Percentiles rank a stretch among this genome's conserved stretches.
Conservation (phyloP, 208 protist species). For the Naegleria lovaniensis region DNA sequence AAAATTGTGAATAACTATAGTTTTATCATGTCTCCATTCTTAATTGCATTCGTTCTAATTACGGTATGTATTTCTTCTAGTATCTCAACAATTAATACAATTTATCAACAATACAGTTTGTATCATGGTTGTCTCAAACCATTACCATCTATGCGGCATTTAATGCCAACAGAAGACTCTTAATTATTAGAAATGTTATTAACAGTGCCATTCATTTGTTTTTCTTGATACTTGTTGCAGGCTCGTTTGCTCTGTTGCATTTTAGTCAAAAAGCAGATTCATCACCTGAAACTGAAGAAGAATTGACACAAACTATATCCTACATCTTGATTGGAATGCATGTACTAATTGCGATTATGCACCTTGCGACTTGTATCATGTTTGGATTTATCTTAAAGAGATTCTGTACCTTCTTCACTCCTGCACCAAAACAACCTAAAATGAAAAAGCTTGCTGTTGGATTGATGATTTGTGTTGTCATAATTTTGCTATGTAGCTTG, state of each 20-base stretch:
- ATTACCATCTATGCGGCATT: not conserved
- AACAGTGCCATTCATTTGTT: not conserved
- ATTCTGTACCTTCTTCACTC: not conserved
- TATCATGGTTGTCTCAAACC: not conserved
- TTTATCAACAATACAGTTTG: not conserved
- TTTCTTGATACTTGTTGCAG: not conserved
- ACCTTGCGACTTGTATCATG: not conserved
- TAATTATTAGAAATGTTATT: not conserved
- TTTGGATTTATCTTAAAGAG: not conserved
- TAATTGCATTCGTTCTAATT: not conserved
- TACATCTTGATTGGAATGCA: not conserved
- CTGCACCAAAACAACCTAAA: not conserved
- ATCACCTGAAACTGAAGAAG: not conserved
- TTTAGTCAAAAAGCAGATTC: not conserved
- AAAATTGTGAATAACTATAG: not conserved
- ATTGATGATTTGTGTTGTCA: not conserved
- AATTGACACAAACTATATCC: not conserved
- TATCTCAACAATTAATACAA: not conserved
- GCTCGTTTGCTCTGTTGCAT: not conserved
- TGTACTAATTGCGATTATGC: not conserved
- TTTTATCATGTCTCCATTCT: not conserved
- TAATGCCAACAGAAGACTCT: not conserved
- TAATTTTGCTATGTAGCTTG: not conserved
- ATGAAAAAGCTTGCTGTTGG: not conserved
- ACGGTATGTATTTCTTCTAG: not conserved